These are phyloP conservation scores for Coniosporium tulheliwenetii DNA, from an alignment of 2,329 filamentous ascomycete genomes.

Conservation along the genomic window DNA sequence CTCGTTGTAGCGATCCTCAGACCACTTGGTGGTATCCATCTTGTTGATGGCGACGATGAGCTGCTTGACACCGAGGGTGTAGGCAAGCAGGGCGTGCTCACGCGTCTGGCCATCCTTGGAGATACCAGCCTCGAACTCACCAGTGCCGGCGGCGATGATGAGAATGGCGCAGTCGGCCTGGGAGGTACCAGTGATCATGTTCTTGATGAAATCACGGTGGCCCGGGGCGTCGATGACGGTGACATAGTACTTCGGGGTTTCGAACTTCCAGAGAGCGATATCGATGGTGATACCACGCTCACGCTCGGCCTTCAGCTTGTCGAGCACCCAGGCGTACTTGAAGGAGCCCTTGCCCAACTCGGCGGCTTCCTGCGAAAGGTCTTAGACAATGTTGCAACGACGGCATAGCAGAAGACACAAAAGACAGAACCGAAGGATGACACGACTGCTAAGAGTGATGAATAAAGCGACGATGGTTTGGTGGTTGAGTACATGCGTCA, in stretches of 20 bases:
- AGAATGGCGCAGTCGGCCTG: slow-evolving; percentile 99
- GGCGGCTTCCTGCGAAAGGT: slow-evolving; percentile 65
- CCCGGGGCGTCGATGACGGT: slow-evolving; percentile 98
- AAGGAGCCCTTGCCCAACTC: slow-evolving; percentile 99
- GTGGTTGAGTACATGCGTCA: background rate
- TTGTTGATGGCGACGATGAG: slow-evolving; percentile 99
- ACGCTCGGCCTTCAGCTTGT: slow-evolving; percentile 99
- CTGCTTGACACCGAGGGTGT: slow-evolving; percentile 99
- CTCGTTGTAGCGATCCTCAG: slow-evolving; percentile 89
- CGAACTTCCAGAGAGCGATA: slow-evolving; percentile 99
- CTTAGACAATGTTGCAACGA: slow-evolving; percentile 15
- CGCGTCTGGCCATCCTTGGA: slow-evolving; percentile 99
- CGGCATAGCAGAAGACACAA: background rate
- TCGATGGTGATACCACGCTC: slow-evolving; percentile 99
- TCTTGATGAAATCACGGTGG: slow-evolving; percentile 99
- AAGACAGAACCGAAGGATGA: background rate
- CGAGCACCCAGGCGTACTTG: slow-evolving; percentile 99
- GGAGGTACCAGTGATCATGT: slow-evolving; percentile 99
- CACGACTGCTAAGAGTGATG: background rate
- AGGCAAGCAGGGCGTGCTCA: slow-evolving; percentile 99
- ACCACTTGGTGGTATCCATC: slow-evolving; percentile 99
- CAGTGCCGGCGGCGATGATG: slow-evolving; percentile 99
- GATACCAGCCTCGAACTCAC: slow-evolving; percentile 99
- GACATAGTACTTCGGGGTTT: slow-evolving; percentile 95
- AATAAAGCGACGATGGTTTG: background rate